Base-by-base conservation (phyloP, 495 filamentous ascomycete genomes). In the Xylaria longipes region DNA sequence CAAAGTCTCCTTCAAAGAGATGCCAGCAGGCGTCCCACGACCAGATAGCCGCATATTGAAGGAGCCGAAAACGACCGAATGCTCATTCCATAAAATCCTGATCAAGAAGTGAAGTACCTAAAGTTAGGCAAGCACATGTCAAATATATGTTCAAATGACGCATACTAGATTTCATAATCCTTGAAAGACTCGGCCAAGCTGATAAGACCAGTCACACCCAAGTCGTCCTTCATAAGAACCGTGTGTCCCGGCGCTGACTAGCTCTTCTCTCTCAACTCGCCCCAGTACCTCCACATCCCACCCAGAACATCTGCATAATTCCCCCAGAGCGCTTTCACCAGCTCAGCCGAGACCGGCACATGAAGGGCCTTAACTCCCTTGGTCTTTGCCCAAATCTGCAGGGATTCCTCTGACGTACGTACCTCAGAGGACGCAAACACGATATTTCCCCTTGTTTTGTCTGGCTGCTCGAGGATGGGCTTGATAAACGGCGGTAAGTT, bases 401-500 rank as follows among this genome's bases (percentile, higher is more conserved):
- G 64, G 52, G 84, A 76, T 5, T 82, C 80, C 2, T 75, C 82
- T 0, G 76, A 74, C 0, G 79, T 80, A 1, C 39, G 65, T 14
- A 56, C 46, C 68, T 83, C 82, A 0, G 71, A 69, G 6, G 65
- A 27, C 1, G 79, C 80, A 5, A 79, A 41, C 2, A 86, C 84
- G 45, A 78, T 70, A 22, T 69, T 77, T 6, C 76, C 80, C 25
- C 56, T 50, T 11, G 80, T 81, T 61, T 79, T 73, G 5, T 75
- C 72, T 0, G 81, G 82, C 71, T 84, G 76, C 14, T 72, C 71
- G 1, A 87, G 68, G 37, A 85, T 82, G 9, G 83, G 77, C n/a
- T 68, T 52, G 0, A 81, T 80, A 67, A 84, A 85, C 20, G 77
- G 52, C 0, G 80, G 80, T 20, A 83, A 48, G 61, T 87, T 88